These are phyloP conservation scores for Diospyros lotus DNA, from an alignment of 148 eudicot genomes.

Conservation along the genomic window DNA sequence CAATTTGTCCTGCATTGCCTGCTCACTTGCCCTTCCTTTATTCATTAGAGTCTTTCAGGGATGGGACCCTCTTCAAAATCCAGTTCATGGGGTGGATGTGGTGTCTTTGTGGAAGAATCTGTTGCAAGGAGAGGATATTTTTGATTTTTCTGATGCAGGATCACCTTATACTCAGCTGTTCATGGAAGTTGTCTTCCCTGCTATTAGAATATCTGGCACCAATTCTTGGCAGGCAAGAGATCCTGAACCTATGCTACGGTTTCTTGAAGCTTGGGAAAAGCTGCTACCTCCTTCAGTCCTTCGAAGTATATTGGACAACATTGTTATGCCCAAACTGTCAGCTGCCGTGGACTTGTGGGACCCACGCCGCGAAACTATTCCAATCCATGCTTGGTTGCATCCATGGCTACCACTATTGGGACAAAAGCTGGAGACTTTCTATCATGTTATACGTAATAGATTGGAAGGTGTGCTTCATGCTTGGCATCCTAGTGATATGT, in stretches of 20 bases:
- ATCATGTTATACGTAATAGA: slow-evolving; percentile 54
- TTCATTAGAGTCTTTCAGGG: slow-evolving; percentile 81
- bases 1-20: slow-evolving; percentile 70
- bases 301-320: slow-evolving; percentile 57
- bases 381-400: slow-evolving; percentile 86
- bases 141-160: slow-evolving; percentile 39
- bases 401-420: slow-evolving; percentile 91
- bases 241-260: slow-evolving; percentile 83
- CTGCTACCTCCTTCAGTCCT: slow-evolving; percentile 59
- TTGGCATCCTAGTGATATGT: slow-evolving; percentile 90
- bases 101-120: slow-evolving; percentile 61
- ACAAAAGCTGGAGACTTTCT: slow-evolving; percentile 57
- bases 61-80: slow-evolving; percentile 83
- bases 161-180: slow-evolving; percentile 68
- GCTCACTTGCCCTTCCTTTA: slow-evolving; percentile 72
- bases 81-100: slow-evolving; percentile 55
- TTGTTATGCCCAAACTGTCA: slow-evolving; percentile 72
- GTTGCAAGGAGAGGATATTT: slow-evolving; percentile 59
- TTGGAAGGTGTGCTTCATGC: slow-evolving; percentile 69
- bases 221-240: slow-evolving; percentile 91
- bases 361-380: slow-evolving; percentile 74
- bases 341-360: slow-evolving; percentile 87
- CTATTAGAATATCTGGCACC: slow-evolving; percentile 77
- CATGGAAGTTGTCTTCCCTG: slow-evolving; percentile 87
- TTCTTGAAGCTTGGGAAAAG: slow-evolving; percentile 76